Evolutionary conservation across 441 rosid species (phyloP), one percentile per base, ranked within the genome.

Genomic region (Bruguiera hainesii): DNA sequence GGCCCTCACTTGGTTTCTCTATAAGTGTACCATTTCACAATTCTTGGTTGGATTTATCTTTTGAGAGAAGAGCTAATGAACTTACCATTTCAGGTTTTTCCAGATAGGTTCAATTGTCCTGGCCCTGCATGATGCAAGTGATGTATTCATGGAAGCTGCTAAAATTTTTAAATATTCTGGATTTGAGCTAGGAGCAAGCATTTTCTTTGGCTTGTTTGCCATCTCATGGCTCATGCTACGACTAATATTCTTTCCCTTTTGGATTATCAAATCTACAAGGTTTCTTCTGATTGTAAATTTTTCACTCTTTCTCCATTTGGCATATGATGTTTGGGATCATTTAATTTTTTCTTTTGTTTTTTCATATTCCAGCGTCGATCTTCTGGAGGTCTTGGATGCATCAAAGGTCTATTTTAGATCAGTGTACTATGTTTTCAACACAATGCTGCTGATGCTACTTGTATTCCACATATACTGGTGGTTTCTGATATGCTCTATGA

Each of bases 401-500:
- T 75, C 85, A 33, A 70, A 82, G 72, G 42, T 60, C 66, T 78
- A 78, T 61, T 68, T 62, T 68, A 76, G 48, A 7, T 63, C 67
- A 29, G 20, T 84, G 72, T 94, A 88, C 85, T 92, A 92, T 69
- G 74, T 79, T 58, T 90, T 86, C 88, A 95, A 95, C 79, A 88
- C 97, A 25, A 77, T 95, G 98, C 71, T 95, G 76, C 80, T 95
- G 80, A 90, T 64, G 81, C 76, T 95, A 65, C 83, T 95, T 63
- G 90, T 87, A 29, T 92, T 95, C 87, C 99, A 92, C 77, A 75
- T 92, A 66, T 95, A 95, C 76, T 95, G 98, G 99, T 95, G 98
- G 99, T 58, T 76, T 79, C 93, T 95, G 69, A 95, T 95, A 63
- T 89, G 78, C 66, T 76, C 91, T 49, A 94, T 91, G 99, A 90